Evolutionary conservation across 768 basidiomycete genomes (phyloP).

Genomic region (Neoboletus subvelutipes): DNA sequence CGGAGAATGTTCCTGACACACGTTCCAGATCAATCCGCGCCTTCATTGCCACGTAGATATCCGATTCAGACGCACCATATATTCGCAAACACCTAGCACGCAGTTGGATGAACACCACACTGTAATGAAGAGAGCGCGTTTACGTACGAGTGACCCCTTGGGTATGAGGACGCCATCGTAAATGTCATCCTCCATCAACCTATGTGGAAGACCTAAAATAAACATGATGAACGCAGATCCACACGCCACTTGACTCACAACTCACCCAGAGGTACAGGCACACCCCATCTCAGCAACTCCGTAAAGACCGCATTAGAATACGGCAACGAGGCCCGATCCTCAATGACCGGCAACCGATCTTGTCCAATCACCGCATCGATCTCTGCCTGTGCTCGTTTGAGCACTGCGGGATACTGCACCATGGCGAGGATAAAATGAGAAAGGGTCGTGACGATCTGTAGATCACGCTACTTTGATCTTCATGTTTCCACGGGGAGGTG

Average conservation of each 20-base stretch:
- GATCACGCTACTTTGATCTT: conserved; percentile 16
- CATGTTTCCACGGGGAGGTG: background rate
- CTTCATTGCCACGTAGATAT: background rate
- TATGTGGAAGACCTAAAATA: conserved; percentile 56
- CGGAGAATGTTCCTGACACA: conserved; percentile 43
- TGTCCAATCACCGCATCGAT: conserved; percentile 50
- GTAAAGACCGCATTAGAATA: conserved; percentile 57
- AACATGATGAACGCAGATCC: background rate
- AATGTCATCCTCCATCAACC: conserved; percentile 63
- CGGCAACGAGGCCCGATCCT: conserved; percentile 54
- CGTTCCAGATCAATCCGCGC: background rate
- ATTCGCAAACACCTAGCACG: conserved; percentile 51
- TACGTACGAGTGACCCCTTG: conserved; percentile 56
- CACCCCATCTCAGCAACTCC: conserved; percentile 57
- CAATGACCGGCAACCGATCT: conserved; percentile 56
- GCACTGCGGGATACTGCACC: conserved; percentile 56
- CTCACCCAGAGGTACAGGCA: conserved; percentile 58
- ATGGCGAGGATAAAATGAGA: conserved; percentile 68
- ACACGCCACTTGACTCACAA: background rate
- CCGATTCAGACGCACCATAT: conserved; percentile 45
- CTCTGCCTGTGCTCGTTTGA: conserved; percentile 60
- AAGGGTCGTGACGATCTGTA: conserved; percentile 48
- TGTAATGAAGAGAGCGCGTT: background rate
- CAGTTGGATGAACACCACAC: conserved; percentile 4
- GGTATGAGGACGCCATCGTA: conserved; percentile 61